Evolutionary conservation across 2,329 filamentous ascomycete genomes (phyloP).

Genomic region (Fusarium torreyae): DNA sequence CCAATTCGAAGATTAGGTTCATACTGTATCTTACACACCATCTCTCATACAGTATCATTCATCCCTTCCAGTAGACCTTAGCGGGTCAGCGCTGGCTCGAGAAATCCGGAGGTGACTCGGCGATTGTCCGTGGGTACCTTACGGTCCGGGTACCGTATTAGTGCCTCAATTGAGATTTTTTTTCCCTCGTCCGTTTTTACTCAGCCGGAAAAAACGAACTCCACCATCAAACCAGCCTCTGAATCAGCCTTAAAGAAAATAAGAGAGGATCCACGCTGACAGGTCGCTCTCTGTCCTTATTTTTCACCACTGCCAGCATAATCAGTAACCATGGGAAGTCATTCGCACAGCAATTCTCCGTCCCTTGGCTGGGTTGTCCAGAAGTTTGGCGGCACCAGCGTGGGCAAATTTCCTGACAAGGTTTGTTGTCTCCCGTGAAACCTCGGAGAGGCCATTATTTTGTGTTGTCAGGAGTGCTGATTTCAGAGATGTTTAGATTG

Average conservation of each 20-base stretch:
- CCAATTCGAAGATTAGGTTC: not conserved
- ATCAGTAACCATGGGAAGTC: slow-evolving; percentile 52
- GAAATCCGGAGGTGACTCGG: slow-evolving; percentile 31
- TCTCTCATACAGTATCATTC: not conserved
- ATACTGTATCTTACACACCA: not conserved
- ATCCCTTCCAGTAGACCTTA: not conserved
- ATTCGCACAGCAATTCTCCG: slow-evolving; percentile 55
- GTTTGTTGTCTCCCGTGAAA: slow-evolving; percentile 56
- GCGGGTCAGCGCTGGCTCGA: slow-evolving; percentile 15
- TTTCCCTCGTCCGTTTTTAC: slow-evolving; percentile 38
- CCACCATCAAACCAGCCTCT: slow-evolving; percentile 20
- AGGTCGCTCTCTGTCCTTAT: not conserved
- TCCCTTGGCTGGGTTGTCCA: slow-evolving; percentile 84
- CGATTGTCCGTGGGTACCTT: slow-evolving; percentile 36
- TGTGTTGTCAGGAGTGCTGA: slow-evolving; percentile 27
- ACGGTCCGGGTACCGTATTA: slow-evolving; percentile 23
- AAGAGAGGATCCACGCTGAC: slow-evolving; percentile 7
- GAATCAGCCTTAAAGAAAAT: slow-evolving; percentile 9
- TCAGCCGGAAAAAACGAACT: slow-evolving; percentile 45
- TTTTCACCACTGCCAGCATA: slow-evolving; percentile 2
- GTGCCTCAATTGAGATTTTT: slow-evolving; percentile 40
- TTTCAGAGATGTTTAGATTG: slow-evolving; percentile 53
- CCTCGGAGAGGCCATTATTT: slow-evolving; percentile 6
- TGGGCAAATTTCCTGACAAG: slow-evolving; percentile 91
- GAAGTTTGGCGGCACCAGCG: slow-evolving; percentile 95